Base-by-base conservation (phyloP, 768 basidiomycete species). In the Termitomyces sp. region DNA sequence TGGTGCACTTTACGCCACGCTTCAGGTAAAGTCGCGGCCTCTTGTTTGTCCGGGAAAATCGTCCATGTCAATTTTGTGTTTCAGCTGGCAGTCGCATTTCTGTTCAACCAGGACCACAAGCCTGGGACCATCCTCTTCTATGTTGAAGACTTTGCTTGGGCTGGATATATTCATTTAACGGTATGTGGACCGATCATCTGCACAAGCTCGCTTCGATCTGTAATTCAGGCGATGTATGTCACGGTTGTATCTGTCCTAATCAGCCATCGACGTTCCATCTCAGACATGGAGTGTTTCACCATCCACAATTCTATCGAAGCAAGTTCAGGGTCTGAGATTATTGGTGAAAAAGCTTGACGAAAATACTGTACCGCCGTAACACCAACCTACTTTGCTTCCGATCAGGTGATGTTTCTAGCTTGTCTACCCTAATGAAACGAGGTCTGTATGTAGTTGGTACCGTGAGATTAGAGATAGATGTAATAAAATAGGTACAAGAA, bases 91-190 rank as follows among this genome's bases (percentile, higher is more conserved):
- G 56, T 57, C 6, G 44, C 13, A 2, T 57, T 57, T 20, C 22
- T 57, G 4, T 57, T 57, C 51, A 52, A 57, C 34, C 50, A 52
- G 5, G 44, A 57, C 36, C 51, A 57, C 26, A 16, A 57, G 26
- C 51, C 44, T 45, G 56, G 56, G 18, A 26, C 50, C 10, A 4
- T 33, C 7, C 50, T 52, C 16, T 52, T 46, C 18, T 57, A 52
- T 12, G 5, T 52, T 18, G 56, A 46, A 20, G 39, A 39, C 12
- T 34, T 52, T 10, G 51, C 45, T 13, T 52, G 51, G 56, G n/a
- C 26, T 18, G 56, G 50, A 20, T 57, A 57, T 31, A 57, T 57
- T 1, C 36, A 57, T 39, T n/a, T 57, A 34, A 57, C 56, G 34
- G 16, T 49, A 1, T 12, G 12, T n/a, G 4, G 13, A 34, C 9